Conservation (phyloP, 768 basidiomycete species). For the Cystobasidium ongulense region DNA sequence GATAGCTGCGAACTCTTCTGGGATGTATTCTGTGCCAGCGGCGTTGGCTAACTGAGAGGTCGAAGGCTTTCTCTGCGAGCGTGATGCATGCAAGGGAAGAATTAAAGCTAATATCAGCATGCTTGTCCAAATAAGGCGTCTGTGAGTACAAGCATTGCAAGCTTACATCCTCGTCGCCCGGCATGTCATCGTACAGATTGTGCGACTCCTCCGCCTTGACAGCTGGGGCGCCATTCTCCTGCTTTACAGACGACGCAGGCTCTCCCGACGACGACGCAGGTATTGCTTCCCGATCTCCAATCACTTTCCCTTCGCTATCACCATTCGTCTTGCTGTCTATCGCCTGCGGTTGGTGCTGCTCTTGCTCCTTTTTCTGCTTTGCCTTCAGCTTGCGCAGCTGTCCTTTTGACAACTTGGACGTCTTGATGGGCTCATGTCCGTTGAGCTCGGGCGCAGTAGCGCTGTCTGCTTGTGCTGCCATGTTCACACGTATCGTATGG, state of each 20-base stretch:
- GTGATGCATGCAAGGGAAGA: not conserved
- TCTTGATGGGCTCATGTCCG: constrained; percentile 7
- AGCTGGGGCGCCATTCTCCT: not conserved
- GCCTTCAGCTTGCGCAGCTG: constrained; percentile 31
- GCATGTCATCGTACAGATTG: constrained; percentile 23
- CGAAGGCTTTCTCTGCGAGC: not conserved
- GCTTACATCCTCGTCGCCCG: constrained; percentile 17
- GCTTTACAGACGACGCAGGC: not conserved
- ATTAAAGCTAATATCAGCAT: not conserved
- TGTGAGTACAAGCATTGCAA: no score
- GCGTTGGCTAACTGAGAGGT: constrained; percentile 10
- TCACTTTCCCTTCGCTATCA: not conserved
- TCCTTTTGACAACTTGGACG: constrained; percentile 19
- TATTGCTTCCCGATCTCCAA: not conserved
- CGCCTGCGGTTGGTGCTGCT: not conserved
- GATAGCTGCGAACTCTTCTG: constrained; percentile 14
- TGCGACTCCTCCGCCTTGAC: not conserved
- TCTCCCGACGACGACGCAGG: not conserved
- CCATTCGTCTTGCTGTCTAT: not conserved
- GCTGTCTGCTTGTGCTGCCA: constrained; percentile 4
- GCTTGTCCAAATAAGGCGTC: not conserved
- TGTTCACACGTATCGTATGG: not conserved
- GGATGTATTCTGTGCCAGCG: not conserved
- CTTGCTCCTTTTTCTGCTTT: constrained; percentile 36
- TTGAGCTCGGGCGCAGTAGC: not conserved